phyloP scores from a whole-genome alignment of 805 yeast genomes.

The Yamadazyma kitorensis region DNA sequence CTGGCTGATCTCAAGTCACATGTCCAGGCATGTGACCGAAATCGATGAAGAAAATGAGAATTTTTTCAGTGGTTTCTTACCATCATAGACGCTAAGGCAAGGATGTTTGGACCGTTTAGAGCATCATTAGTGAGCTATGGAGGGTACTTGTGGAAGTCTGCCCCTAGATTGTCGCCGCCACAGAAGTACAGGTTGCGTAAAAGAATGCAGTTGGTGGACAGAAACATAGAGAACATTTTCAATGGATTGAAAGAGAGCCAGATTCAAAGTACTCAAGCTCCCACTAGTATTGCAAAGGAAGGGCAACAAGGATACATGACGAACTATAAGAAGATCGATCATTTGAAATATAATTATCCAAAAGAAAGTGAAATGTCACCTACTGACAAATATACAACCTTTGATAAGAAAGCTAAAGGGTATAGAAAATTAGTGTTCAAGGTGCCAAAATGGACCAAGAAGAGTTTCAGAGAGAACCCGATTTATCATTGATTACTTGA shows the following conservation, averaged over 20 bases:
- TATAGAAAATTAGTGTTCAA: slow-evolving; percentile 88
- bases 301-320: slow-evolving; percentile 18
- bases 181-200: slow-evolving; percentile 85
- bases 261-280: neutral
- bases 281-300: neutral
- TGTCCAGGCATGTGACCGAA: no score
- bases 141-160: slow-evolving; percentile 68
- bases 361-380: slow-evolving; percentile 78
- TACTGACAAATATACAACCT: slow-evolving; percentile 83
- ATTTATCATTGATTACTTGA: slow-evolving; percentile 40
- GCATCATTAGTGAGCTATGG: slow-evolving; percentile 56
- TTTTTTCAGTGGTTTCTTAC: no score
- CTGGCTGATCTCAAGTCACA: no score
- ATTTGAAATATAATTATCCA: slow-evolving; percentile 51
- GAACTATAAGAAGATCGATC: slow-evolving; percentile 35
- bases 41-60: no score
- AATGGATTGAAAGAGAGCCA: slow-evolving; percentile 25
- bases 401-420: slow-evolving; percentile 66
- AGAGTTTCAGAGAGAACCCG: slow-evolving; percentile 78
- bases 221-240: slow-evolving; percentile 64
- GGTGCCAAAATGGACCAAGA: slow-evolving; percentile 90
- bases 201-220: slow-evolving; percentile 79
- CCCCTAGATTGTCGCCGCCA: slow-evolving; percentile 58
- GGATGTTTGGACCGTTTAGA: slow-evolving; percentile 73
- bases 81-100: no score